These are phyloP conservation scores for Penicillium sp. DNA, from an alignment of 2,329 filamentous ascomycete genomes.

Conservation along the genomic window DNA sequence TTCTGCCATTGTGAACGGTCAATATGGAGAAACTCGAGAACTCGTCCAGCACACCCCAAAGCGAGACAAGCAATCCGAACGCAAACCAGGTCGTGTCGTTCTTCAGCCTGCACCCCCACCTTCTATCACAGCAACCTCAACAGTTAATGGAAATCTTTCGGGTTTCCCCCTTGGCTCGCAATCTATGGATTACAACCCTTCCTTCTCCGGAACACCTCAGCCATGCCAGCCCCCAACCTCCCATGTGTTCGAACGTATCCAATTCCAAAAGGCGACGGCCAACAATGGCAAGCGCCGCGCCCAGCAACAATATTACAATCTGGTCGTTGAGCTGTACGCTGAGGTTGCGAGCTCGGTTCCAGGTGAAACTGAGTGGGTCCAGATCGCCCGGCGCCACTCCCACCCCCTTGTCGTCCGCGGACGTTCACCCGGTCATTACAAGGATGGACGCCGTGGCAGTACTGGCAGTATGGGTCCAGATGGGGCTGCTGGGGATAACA, in stretches of 20 bases:
- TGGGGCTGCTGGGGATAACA: slow-evolving; percentile 50
- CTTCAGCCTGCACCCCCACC: slow-evolving; percentile 66
- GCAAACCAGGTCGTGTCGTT: slow-evolving; percentile 67
- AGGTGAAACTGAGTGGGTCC: slow-evolving; percentile 60
- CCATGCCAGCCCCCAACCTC: slow-evolving; percentile 42
- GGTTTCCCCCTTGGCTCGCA: slow-evolving; percentile 25
- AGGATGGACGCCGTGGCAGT: slow-evolving; percentile 66
- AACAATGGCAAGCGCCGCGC: slow-evolving; percentile 91
- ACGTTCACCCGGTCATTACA: slow-evolving; percentile 77
- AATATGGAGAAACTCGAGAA: slow-evolving; percentile 72
- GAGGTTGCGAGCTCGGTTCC: slow-evolving; percentile 54
- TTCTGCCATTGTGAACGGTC: slow-evolving; percentile 75
- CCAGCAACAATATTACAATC: slow-evolving; percentile 87
- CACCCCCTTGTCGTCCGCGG: slow-evolving; percentile 85
- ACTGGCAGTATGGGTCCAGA: slow-evolving; percentile 69
- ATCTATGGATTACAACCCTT: slow-evolving; percentile 34
- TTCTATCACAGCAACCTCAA: slow-evolving; percentile 31
- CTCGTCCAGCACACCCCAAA: slow-evolving; percentile 90
- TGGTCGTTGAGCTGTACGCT: slow-evolving; percentile 81
- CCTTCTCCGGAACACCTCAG: slow-evolving; percentile 32
- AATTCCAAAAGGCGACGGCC: slow-evolving; percentile 90
- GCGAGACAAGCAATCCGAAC: slow-evolving; percentile 79
- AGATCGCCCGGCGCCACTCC: slow-evolving; percentile 69
- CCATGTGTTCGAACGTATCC: slow-evolving; percentile 81
- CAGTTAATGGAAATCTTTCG: slow-evolving; percentile 22